A percentile compares a stretch with the other conserved stretches of the same genome.
phyloP scores from a whole-genome alignment of 2,329 filamentous ascomycete species.

The Nemania sp. region DNA sequence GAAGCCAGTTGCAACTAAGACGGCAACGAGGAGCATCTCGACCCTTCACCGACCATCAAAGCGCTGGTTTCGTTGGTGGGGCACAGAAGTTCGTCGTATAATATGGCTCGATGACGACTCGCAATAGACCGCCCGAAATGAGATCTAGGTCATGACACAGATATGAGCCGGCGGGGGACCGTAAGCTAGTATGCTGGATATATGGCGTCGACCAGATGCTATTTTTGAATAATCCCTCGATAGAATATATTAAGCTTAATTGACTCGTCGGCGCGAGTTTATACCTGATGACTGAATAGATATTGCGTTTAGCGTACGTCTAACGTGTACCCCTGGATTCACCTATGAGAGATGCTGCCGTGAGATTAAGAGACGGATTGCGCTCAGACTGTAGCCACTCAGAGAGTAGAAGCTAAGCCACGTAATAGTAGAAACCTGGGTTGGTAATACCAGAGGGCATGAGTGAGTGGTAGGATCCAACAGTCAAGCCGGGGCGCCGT shows the following conservation, averaged over 20 bases:
- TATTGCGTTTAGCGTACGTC: background rate
- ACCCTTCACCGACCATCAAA: background rate
- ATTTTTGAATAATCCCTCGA: constrained; percentile 39
- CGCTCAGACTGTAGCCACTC: constrained; percentile 7
- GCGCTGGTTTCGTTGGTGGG: background rate
- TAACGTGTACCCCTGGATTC: background rate
- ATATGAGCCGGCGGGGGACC: constrained; percentile 18
- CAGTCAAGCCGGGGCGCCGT: background rate
- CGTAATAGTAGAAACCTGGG: constrained; percentile 7
- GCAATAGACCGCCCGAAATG: constrained; percentile 19
- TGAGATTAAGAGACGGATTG: constrained; percentile 8
- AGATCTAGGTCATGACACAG: constrained; percentile 31
- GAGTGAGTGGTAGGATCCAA: background rate
- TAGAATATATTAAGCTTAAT: constrained; percentile 45
- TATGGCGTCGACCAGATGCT: constrained; percentile 32
- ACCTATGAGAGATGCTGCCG: background rate
- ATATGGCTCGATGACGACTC: constrained; percentile 11
- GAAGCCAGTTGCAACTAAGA: constrained; percentile 8
- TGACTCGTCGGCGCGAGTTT: constrained; percentile 16
- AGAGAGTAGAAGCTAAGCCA: background rate
- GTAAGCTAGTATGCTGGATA: constrained; percentile 16
- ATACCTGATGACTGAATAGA: background rate
- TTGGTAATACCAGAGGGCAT: too few relatives aligned
- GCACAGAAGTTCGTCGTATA: constrained; percentile 3
- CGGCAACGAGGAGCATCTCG: constrained; percentile 12